Base-by-base conservation (phyloP, 2,329 filamentous ascomycete genomes). In the Xylariaceae sp. region DNA sequence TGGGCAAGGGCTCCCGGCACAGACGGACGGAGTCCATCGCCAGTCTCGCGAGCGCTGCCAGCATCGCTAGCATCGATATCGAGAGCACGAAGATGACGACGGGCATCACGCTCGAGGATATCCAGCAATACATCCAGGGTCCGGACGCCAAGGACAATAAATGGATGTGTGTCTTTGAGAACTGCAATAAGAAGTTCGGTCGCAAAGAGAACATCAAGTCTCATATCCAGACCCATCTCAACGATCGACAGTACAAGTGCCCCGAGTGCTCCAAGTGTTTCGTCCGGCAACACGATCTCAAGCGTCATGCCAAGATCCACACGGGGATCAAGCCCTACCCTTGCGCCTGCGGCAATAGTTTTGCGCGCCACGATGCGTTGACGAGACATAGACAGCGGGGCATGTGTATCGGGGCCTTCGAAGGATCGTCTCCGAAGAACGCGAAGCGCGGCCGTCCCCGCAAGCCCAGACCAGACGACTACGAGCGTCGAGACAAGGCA, bases 161-260 rank as follows among this genome's bases (percentile, higher is more conserved):
- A 71, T 94, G 87, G 86, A 76, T 85, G 5, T 94, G 88, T 68
- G 72, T 83, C n/a, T 91, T 75, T 54, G 79, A 89, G 6, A 85
- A 85, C 31, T 99, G 94, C 72, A 82, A 85, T 63, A 95, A 96
- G 72, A 83, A 85, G 51, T 97, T 99, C 68, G 92, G 91, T n/a
- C 84, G 94, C 64, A 95, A 96, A 71, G 94, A 99, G 72, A 97
- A 99, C 73, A 96, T 97, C 76, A 95, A 96, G 70, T 95, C 91
- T 0, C 94, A 99, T 70, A 89, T 99, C 11, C 94, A 99, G 73
- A 99, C 94, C 3, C 94, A 99, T 72, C 85, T 99, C 60, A 94
- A 95, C 65, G 94, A 99, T 71, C 83, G 94, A 47, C 94, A 96
- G 70, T 99, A 90, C 74, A 87, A 89, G 71, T 99, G 94, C 73